phyloP scores from a whole-genome alignment of 2,329 filamentous ascomycete genomes.

The Sporothrix brasiliensis region DNA sequence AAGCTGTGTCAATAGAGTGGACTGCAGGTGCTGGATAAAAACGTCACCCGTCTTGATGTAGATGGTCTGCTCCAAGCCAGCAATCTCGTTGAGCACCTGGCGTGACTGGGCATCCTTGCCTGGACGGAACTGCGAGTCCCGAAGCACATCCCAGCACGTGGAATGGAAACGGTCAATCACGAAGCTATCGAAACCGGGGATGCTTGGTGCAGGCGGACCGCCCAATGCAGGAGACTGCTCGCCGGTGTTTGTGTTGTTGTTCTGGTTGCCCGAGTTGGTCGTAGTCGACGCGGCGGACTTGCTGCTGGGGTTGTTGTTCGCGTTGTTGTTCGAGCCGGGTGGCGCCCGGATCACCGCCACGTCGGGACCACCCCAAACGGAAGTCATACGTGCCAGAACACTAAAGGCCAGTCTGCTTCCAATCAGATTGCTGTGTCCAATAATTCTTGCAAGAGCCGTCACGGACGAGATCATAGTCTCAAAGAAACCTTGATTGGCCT shows the following conservation, averaged over 20 bases:
- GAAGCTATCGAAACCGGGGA: conserved; percentile 91
- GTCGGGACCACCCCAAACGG: conserved; percentile 88
- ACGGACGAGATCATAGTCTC: conserved; percentile 85
- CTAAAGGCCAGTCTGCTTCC: conserved; percentile 75
- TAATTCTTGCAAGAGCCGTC: conserved; percentile 78
- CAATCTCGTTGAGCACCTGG: conserved; percentile 86
- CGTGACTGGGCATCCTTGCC: conserved; percentile 82
- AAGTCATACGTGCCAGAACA: conserved; percentile 79
- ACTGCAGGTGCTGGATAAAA: conserved; percentile 72
- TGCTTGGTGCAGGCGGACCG: conserved; percentile 55
- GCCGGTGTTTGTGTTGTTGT: conserved; percentile 9
- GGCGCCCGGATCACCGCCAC: conserved; percentile 60
- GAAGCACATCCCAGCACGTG: conserved; percentile 85
- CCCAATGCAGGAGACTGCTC: conserved; percentile 15
- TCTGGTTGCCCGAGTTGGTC: background rate
- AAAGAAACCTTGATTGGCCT: conserved; percentile 86
- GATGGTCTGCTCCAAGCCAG: conserved; percentile 82
- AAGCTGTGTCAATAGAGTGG: conserved; percentile 64
- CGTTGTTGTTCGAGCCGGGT: conserved; percentile 44
- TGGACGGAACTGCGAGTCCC: conserved; percentile 76
- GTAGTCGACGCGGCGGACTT: background rate
- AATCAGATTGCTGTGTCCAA: conserved; percentile 61
- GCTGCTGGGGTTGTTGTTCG: conserved; percentile 9
- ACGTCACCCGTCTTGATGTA: conserved; percentile 84
- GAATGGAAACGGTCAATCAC: conserved; percentile 87